A percentile compares a stretch with the other conserved stretches of the same genome.
phyloP scores from a whole-genome alignment of 169 alveolate species.

The Plasmodium knowlesi region DNA sequence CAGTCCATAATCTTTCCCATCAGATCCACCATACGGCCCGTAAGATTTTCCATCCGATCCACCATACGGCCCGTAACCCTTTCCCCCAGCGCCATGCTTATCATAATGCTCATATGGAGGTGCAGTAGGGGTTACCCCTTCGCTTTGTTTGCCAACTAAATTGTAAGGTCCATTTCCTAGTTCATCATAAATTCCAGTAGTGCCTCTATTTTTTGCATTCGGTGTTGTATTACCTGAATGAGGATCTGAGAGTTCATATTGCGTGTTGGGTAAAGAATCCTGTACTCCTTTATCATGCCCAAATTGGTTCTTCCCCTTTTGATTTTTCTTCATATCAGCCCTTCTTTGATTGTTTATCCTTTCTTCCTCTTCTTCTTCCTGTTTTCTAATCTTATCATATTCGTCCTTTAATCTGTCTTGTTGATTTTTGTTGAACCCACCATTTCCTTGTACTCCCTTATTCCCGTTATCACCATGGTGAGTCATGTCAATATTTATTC shows the following conservation, averaged over 20 bases:
- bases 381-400: constrained; percentile 45
- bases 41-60: background rate
- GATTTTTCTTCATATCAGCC: constrained; percentile 28
- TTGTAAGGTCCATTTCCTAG: constrained; percentile 33
- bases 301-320: background rate
- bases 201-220: background rate
- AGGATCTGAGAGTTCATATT: background rate
- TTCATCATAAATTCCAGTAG: constrained; percentile 24
- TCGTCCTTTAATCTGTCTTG: constrained; percentile 32
- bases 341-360: constrained; percentile 47
- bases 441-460: background rate
- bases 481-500: constrained; percentile 12
- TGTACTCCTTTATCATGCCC: background rate
- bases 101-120: background rate
- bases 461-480: constrained; percentile 6
- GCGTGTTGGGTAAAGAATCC: background rate
- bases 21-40: background rate
- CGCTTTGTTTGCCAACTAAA: constrained; percentile 10
- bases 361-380: constrained; percentile 41
- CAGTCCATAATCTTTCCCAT: background rate
- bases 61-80: background rate
- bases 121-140: background rate
- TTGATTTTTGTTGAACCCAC: constrained; percentile 15
- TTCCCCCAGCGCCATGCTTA: background rate
- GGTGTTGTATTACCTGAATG: background rate